These are phyloP conservation scores for Lipomyces yamadae DNA, from an alignment of 805 yeast species.

Conservation along the genomic window DNA sequence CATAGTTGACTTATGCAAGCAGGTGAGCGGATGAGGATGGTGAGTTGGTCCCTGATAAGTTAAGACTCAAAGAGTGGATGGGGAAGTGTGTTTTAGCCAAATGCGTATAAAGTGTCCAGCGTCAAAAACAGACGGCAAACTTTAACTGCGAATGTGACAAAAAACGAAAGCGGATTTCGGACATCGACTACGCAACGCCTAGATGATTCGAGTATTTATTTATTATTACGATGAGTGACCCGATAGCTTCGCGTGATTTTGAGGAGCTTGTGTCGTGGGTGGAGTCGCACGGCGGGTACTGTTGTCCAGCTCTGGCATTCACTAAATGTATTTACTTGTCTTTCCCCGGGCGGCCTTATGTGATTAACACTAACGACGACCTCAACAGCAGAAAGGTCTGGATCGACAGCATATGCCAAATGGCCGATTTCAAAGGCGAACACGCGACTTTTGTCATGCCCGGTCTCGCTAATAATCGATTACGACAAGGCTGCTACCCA, in stretches of 20 bases:
- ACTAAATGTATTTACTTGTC: constrained; percentile 8
- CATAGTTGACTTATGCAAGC: constrained; percentile 3
- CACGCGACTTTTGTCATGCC: constrained; percentile 24
- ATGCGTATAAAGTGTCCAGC: not conserved
- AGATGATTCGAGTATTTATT: not conserved
- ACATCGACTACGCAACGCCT: not conserved
- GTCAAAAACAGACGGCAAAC: not conserved
- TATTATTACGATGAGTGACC: not conserved
- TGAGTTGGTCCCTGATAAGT: not conserved
- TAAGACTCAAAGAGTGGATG: not conserved
- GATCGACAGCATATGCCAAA: constrained; percentile 27
- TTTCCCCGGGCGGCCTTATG: not conserved
- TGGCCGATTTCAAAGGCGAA: constrained; percentile 7
- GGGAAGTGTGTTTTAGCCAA: too few relatives aligned
- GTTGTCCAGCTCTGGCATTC: constrained; percentile 23
- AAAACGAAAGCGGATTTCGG: not conserved
- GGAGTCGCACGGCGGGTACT: constrained; percentile 23
- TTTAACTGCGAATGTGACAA: too few relatives aligned
- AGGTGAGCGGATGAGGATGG: not conserved
- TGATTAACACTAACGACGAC: not conserved
- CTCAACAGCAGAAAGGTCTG: constrained; percentile 18
- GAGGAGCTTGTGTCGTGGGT: constrained; percentile 27
- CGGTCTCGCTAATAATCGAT: constrained; percentile 29
- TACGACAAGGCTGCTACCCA: constrained; percentile 22
- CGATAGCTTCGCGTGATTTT: constrained; percentile 6